phyloP scores from a whole-genome alignment of 306 rosid genomes.

The Mimosa bimucronata region DNA sequence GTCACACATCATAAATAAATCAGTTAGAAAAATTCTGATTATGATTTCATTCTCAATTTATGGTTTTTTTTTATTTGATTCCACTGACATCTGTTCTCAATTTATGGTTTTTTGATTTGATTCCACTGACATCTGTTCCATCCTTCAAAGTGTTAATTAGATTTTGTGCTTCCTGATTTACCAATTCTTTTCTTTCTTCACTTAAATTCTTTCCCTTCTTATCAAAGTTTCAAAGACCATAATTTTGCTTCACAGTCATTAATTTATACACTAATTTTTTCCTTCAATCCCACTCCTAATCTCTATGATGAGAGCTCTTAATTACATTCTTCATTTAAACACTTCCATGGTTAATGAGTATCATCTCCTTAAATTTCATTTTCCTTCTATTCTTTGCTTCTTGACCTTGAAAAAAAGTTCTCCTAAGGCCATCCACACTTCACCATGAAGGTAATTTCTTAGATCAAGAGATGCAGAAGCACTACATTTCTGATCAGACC shows the following conservation, averaged over 20 bases:
- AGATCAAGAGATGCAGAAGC: background rate
- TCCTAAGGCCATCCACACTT: conserved; percentile 13
- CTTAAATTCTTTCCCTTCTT: conserved; percentile 12
- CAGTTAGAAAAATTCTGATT: background rate
- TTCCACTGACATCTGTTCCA: background rate
- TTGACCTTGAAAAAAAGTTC: background rate
- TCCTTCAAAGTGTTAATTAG: background rate
- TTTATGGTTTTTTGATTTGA: background rate
- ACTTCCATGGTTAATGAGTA: background rate
- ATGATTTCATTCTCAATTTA: background rate
- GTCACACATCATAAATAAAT: background rate
- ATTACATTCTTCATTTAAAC: conserved; percentile 9
- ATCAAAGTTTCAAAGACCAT: conserved; percentile 17
- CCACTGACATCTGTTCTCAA: background rate
- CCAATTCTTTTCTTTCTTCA: conserved; percentile 9
- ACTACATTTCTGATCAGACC: background rate
- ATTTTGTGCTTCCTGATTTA: background rate
- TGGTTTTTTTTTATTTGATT: too few relatives aligned
- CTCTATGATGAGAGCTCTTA: background rate
- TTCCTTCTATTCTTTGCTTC: background rate
- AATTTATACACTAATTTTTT: background rate
- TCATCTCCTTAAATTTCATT: background rate
- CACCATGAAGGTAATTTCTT: conserved; percentile 15
- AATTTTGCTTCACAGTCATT: background rate
- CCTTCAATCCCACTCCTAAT: background rate